Conservation (phyloP, 1,284 basidiomycete species). For the Violaceomyces palustris region DNA sequence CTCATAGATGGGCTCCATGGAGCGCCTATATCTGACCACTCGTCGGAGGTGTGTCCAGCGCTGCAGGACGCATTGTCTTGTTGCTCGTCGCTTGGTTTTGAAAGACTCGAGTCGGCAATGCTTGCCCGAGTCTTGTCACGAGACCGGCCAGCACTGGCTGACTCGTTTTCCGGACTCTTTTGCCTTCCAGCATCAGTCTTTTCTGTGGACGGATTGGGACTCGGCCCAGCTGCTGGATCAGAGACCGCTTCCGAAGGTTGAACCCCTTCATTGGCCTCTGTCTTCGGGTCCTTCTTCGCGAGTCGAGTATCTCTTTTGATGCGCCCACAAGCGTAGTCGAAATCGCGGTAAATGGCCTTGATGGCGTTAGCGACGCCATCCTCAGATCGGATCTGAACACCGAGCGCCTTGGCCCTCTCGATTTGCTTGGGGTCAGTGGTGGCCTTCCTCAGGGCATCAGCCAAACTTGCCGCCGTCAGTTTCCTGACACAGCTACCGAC, state of each 20-base stretch:
- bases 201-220: neutral
- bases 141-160: neutral
- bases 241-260: no score
- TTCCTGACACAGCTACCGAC: slow-evolving; percentile 80
- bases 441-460: slow-evolving; percentile 71
- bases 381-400: slow-evolving; percentile 60
- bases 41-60: slow-evolving; percentile 17
- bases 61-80: neutral
- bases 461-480: slow-evolving; percentile 70
- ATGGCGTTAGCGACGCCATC: slow-evolving; percentile 50
- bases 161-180: neutral
- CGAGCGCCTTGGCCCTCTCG: slow-evolving; percentile 67
- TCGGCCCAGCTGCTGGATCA: neutral
- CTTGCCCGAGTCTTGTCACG: neutral
- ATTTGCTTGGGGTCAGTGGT: slow-evolving; percentile 85
- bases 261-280: neutral
- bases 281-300: neutral
- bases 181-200: neutral
- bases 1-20: slow-evolving; percentile 3
- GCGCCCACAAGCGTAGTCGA: slow-evolving; percentile 44
- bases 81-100: neutral
- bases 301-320: slow-evolving; percentile 20
- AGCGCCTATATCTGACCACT: slow-evolving; percentile 35
- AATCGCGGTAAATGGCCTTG: slow-evolving; percentile 43
- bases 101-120: neutral